Percentiles rank a stretch among this genome's conserved stretches.
These are phyloP conservation scores for Oenanthe javanica DNA, from an alignment of 140 eudicot species.

Conservation along the genomic window DNA sequence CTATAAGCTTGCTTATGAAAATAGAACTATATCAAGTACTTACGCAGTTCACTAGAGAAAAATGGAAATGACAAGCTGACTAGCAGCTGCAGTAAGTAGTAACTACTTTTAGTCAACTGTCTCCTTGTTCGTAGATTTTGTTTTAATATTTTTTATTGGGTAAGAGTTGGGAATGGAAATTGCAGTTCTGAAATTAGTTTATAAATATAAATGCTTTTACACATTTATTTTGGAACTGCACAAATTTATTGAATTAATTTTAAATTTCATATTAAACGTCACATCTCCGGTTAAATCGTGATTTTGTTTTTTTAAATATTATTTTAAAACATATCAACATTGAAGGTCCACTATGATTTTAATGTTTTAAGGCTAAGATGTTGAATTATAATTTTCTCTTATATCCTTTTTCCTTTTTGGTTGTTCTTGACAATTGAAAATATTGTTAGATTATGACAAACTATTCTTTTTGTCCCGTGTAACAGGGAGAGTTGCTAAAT, in stretches of 20 bases:
- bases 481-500: slow-evolving; percentile 55
- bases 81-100: background rate
- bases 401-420: background rate
- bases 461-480: slow-evolving; percentile 1
- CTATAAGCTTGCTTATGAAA: background rate
- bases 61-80: background rate
- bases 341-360: background rate
- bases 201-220: too few relatives aligned
- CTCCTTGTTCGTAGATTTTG: background rate
- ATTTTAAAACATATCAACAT: background rate
- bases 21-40: too few relatives aligned
- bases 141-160: background rate
- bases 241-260: too few relatives aligned
- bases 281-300: background rate
- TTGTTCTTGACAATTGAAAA: slow-evolving; percentile 1
- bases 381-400: background rate
- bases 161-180: background rate
- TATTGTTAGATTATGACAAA: background rate
- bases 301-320: background rate
- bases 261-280: background rate
- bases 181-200: background rate
- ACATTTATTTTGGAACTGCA: background rate
- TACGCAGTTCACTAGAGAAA: too few relatives aligned
- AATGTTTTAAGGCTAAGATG: background rate
- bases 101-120: background rate